Evolutionary conservation across 805 yeast species (phyloP).

Genomic region (Candida corydali): DNA sequence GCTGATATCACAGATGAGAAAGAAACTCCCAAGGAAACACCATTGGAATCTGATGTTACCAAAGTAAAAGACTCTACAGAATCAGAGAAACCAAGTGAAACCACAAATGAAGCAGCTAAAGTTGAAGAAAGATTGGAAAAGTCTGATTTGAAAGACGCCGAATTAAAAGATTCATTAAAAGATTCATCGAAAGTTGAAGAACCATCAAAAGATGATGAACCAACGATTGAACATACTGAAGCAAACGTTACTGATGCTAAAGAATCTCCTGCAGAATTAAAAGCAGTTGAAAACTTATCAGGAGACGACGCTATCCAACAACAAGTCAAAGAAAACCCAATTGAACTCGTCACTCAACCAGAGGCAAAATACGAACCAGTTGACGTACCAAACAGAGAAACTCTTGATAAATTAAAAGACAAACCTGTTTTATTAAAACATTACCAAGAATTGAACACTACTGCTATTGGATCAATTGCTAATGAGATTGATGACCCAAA

Average conservation of each 20-base stretch:
- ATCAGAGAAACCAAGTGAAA: not conserved
- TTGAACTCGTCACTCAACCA: conserved; percentile 31
- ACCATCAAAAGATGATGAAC: not conserved
- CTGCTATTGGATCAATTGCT: conserved; percentile 44
- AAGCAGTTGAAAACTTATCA: conserved; percentile 18
- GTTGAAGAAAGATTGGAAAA: not conserved
- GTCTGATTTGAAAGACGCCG: not conserved
- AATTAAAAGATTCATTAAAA: too few species aligned
- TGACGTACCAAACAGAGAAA: conserved; percentile 31
- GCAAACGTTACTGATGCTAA: conserved; percentile 12
- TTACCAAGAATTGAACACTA: conserved; percentile 46
- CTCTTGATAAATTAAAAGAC: conserved; percentile 35
- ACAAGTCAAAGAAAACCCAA: conserved; percentile 26
- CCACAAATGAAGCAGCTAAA: conserved; percentile 3
- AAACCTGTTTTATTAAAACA: conserved; percentile 47
- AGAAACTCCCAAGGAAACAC: conserved; percentile 6
- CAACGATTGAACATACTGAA: conserved; percentile 2
- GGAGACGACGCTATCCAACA: conserved; percentile 26
- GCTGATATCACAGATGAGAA: conserved; percentile 18
- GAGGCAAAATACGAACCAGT: conserved; percentile 32
- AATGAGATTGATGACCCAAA: conserved; percentile 44
- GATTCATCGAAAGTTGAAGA: conserved; percentile 23
- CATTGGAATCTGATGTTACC: conserved; percentile 10
- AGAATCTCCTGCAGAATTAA: conserved; percentile 8
- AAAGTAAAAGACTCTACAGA: conserved; percentile 9